These are phyloP conservation scores for Lichtheimia ornata DNA, from an alignment of 371 early-diverging fungal genomes.

Conservation along the genomic window DNA sequence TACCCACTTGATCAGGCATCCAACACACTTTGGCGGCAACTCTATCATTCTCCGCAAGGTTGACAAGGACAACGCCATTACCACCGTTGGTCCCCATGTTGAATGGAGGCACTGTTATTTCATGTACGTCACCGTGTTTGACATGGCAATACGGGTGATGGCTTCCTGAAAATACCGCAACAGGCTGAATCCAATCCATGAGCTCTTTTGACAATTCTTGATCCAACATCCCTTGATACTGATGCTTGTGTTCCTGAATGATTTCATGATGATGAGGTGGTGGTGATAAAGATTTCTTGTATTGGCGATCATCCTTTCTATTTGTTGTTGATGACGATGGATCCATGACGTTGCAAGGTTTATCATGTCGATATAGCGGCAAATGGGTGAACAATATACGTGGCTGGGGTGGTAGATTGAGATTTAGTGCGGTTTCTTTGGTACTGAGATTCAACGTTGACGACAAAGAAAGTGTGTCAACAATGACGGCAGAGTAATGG, in stretches of 20 bases:
- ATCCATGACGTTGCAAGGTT: slow-evolving; percentile 58
- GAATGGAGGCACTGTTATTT: slow-evolving; percentile 51
- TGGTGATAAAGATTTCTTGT: no score
- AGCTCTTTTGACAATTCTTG: slow-evolving; percentile 54
- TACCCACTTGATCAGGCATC: slow-evolving; percentile 32
- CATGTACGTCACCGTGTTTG: slow-evolving; percentile 13
- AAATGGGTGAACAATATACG: slow-evolving; percentile 32
- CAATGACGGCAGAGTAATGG: slow-evolving; percentile 61
- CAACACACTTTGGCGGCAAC: slow-evolving; percentile 24
- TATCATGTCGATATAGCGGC: slow-evolving; percentile 32
- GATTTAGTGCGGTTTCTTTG: slow-evolving; percentile 39
- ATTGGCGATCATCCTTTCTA: no score
- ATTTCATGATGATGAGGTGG: slow-evolving; percentile 38
- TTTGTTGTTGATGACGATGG: no score
- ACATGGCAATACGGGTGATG: slow-evolving; percentile 89
- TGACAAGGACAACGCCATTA: slow-evolving; percentile 37
- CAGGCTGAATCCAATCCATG: slow-evolving; percentile 62
- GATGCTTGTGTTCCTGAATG: slow-evolving; percentile 62
- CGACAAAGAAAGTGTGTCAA: slow-evolving; percentile 79
- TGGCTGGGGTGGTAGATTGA: neutral
- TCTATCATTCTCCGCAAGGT: neutral
- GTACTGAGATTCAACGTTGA: slow-evolving; percentile 34
- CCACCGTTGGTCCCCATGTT: slow-evolving; percentile 54
- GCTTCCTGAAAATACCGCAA: slow-evolving; percentile 82
- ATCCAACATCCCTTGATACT: slow-evolving; percentile 82